These are phyloP conservation scores for Cichorium intybus DNA, from an alignment of 140 eudicot species.

Conservation along the genomic window DNA sequence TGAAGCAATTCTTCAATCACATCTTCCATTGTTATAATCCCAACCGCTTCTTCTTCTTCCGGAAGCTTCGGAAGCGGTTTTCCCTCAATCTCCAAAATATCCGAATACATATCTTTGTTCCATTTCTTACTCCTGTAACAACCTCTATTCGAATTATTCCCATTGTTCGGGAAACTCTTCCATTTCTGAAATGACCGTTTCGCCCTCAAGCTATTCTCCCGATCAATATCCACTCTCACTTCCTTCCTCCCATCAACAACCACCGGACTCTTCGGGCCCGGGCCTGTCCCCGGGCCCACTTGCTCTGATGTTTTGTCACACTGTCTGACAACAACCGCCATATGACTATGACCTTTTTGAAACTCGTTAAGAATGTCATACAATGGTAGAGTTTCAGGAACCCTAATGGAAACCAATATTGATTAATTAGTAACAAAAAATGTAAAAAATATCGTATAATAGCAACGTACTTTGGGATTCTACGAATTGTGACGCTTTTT, in stretches of 20 bases:
- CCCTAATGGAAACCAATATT: conserved; percentile 40
- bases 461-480: conserved; percentile 61
- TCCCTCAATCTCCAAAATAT: conserved; percentile 61
- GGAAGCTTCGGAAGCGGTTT: conserved; percentile 58
- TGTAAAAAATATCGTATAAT: not conserved
- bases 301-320: conserved; percentile 19
- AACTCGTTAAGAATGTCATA: conserved; percentile 85
- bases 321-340: conserved; percentile 83
- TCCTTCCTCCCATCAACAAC: conserved; percentile 37
- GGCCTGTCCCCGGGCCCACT: conserved; percentile 27
- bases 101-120: conserved; percentile 65
- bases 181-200: conserved; percentile 56
- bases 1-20: conserved; percentile 87
- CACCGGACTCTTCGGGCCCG: conserved; percentile 16
- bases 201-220: conserved; percentile 47
- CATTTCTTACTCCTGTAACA: conserved; percentile 61
- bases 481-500: conserved; percentile 70
- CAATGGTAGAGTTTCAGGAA: conserved; percentile 69
- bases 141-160: conserved; percentile 35
- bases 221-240: conserved; percentile 67
- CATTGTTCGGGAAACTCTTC: conserved; percentile 56
- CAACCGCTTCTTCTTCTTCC: conserved; percentile 88
- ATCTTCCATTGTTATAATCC: conserved; percentile 96
- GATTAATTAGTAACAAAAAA: conserved; percentile 4
- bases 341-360: conserved; percentile 96